phyloP scores from a whole-genome alignment of 306 rosid genomes.

The Fagus sylvatica region DNA sequence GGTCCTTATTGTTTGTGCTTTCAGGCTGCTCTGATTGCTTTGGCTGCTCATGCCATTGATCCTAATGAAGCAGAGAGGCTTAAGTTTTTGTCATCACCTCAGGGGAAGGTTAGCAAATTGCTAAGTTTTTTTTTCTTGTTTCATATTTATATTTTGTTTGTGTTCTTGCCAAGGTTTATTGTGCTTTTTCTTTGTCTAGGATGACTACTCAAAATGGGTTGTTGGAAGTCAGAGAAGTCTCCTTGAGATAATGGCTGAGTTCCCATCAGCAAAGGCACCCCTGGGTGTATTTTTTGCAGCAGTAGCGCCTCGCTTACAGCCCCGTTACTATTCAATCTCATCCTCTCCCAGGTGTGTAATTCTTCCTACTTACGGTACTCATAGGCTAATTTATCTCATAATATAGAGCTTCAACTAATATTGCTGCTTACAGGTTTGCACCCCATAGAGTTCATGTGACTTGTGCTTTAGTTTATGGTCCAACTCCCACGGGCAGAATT shows the following conservation, averaged over 20 bases:
- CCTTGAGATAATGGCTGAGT: conserved; percentile 90
- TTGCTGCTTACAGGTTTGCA: conserved; percentile 52
- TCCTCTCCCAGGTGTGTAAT: conserved; percentile 84
- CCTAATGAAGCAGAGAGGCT: conserved; percentile 79
- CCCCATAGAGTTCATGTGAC: conserved; percentile 82
- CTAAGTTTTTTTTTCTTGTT: conserved; percentile 7
- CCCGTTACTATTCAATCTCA: conserved; percentile 94
- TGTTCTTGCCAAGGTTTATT: conserved; percentile 6
- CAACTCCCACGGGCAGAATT: conserved; percentile 86
- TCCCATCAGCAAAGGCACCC: conserved; percentile 88
- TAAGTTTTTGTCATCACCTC: conserved; percentile 75
- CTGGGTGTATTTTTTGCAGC: conserved; percentile 98
- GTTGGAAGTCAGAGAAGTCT: conserved; percentile 90
- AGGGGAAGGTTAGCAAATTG: conserved; percentile 71
- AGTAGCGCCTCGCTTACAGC: conserved; percentile 84
- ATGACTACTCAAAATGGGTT: conserved; percentile 93
- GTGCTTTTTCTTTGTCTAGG: conserved; percentile 46
- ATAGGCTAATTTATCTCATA: neutral
- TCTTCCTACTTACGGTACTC: conserved; percentile 17
- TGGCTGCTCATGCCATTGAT: conserved; percentile 86
- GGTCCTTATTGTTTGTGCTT: conserved; percentile 20
- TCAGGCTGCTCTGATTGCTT: conserved; percentile 81
- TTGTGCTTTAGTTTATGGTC: conserved; percentile 88
- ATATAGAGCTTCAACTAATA: conserved; percentile 3
- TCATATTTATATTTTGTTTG: neutral